A percentile compares a stretch with the other conserved stretches of the same genome.
phyloP scores from a whole-genome alignment of 805 yeast species.

The Candida dajiaensis region DNA sequence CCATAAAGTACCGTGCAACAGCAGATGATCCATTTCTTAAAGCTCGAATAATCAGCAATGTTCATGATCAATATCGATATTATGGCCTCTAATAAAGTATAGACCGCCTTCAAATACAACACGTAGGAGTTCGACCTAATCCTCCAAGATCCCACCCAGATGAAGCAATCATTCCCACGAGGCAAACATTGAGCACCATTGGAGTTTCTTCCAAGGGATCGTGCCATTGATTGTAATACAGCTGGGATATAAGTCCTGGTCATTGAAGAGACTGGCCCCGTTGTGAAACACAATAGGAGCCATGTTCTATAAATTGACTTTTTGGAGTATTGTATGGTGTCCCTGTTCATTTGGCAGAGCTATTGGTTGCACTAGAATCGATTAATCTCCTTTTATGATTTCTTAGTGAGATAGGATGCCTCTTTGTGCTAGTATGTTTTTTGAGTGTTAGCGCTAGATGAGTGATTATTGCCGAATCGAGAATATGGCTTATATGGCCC shows the following conservation, averaged over 20 bases:
- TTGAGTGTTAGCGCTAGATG: background rate
- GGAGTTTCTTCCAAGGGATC: constrained; percentile 25
- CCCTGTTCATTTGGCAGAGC: background rate
- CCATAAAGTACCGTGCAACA: constrained; percentile 30
- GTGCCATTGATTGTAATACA: constrained; percentile 32
- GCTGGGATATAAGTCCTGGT: constrained; percentile 36
- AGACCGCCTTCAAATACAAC: constrained; percentile 31
- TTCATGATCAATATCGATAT: constrained; percentile 32
- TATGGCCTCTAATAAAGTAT: constrained; percentile 34
- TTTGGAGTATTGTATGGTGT: constrained; percentile 3
- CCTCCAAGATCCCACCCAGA: constrained; percentile 28
- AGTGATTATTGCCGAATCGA: background rate
- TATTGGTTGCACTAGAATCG: too few relatives aligned
- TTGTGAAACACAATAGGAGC: constrained; percentile 33
- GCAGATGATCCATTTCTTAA: constrained; percentile 29
- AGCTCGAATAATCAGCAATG: constrained; percentile 34
- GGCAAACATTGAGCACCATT: constrained; percentile 23
- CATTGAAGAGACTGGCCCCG: constrained; percentile 40
- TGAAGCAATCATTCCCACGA: constrained; percentile 34
- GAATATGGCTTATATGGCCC: background rate
- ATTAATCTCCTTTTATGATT: too few relatives aligned
- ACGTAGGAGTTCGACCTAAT: constrained; percentile 33
- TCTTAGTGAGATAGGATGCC: too few relatives aligned
- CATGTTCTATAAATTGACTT: constrained; percentile 26
- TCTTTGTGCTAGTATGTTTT: too few relatives aligned